A percentile compares a stretch with the other conserved stretches of the same genome.
Evolutionary conservation across 2,329 filamentous ascomycete species (phyloP).

Genomic region (Cadophora sp.): DNA sequence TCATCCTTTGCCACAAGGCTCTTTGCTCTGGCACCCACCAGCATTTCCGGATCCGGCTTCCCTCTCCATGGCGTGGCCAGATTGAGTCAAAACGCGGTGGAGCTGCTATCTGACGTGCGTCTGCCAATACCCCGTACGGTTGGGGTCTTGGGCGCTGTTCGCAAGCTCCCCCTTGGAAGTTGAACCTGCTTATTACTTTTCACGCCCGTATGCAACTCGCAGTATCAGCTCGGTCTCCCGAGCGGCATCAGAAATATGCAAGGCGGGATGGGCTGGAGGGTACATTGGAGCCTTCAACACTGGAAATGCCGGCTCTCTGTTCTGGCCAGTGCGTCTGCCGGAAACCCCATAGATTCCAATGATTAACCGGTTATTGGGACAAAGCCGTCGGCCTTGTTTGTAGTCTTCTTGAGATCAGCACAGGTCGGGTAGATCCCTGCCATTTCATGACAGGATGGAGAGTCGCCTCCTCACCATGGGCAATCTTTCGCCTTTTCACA

Average conservation of each 20-base stretch:
- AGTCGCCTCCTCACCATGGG: background rate
- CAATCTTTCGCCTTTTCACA: background rate
- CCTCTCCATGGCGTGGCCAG: background rate
- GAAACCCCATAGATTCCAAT: background rate
- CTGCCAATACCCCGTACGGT: background rate
- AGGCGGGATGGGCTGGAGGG: background rate
- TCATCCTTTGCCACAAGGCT: background rate
- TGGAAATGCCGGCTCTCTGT: background rate
- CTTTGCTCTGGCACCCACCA: background rate
- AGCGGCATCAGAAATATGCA: background rate
- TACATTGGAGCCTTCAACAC: background rate
- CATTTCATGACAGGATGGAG: background rate
- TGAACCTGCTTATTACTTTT: too few relatives aligned
- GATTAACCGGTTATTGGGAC: background rate
- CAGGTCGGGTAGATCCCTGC: background rate
- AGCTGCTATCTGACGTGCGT: slow-evolving; percentile 1
- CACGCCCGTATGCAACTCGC: background rate
- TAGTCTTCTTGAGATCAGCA: background rate
- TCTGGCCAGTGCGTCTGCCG: background rate
- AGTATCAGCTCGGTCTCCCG: background rate
- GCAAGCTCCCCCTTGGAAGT: too few relatives aligned
- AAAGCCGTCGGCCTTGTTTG: background rate
- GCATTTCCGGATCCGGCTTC: background rate
- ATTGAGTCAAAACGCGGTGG: slow-evolving; percentile 8
- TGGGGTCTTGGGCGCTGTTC: background rate